Evolutionary conservation across 805 yeast genomes (phyloP).

Genomic region (Schwanniomyces occidentalis): DNA sequence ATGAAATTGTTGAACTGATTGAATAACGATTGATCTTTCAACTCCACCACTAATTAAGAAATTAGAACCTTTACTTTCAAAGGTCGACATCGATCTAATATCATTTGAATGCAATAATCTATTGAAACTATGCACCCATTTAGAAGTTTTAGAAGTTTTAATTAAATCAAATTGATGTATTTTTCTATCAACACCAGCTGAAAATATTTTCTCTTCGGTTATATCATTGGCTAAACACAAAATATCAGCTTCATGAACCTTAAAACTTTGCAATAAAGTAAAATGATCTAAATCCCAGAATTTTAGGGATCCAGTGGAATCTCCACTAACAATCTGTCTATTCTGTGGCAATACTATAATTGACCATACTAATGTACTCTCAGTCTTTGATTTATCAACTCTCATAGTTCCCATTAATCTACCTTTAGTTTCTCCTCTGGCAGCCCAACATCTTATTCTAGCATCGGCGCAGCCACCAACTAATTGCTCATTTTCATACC

Average conservation of each 20-base stretch:
- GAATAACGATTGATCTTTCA: constrained; percentile 67
- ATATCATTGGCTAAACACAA: constrained; percentile 66
- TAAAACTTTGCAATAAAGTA: constrained; percentile 77
- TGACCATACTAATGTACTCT: constrained; percentile 91
- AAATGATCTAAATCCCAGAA: constrained; percentile 85
- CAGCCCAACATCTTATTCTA: constrained; percentile 78
- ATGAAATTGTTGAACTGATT: constrained; percentile 64
- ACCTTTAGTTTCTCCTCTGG: constrained; percentile 49
- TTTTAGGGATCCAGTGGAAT: constrained; percentile 91
- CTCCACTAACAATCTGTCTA: constrained; percentile 88
- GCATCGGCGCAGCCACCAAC: constrained; percentile 98
- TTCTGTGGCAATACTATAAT: constrained; percentile 61
- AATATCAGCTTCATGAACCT: constrained; percentile 89
- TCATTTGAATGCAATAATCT: constrained; percentile 86
- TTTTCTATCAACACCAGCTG: constrained; percentile 93
- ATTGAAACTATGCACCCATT: constrained; percentile 78
- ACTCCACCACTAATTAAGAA: constrained; percentile 82
- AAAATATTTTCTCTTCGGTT: constrained; percentile 63
- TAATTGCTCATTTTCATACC: constrained; percentile 65
- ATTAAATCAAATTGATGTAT: constrained; percentile 69
- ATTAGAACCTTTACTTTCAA: constrained; percentile 66
- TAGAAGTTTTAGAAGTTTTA: constrained; percentile 27
- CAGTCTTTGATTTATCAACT: constrained; percentile 85
- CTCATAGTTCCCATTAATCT: constrained; percentile 81
- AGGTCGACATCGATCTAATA: constrained; percentile 71